Base-by-base conservation (phyloP, 768 basidiomycete genomes). In the Russula dissimulans region DNA sequence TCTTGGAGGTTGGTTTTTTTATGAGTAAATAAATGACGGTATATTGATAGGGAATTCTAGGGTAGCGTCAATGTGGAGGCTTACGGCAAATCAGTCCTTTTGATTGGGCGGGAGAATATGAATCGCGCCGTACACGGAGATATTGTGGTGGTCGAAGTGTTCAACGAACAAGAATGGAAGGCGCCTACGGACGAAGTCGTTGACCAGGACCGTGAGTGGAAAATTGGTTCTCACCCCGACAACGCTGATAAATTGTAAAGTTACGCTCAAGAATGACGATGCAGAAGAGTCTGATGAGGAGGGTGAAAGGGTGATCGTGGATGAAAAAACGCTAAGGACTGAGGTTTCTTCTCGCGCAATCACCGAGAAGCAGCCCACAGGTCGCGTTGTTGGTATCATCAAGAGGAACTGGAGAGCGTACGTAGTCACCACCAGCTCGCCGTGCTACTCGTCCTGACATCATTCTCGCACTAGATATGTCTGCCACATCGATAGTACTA, bases 401-500 rank as follows among this genome's bases (percentile, higher is more conserved):
- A 97, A 97, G 73, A 82, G 97, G 9, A 95, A 95, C 68, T 99
- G 95, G 95, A 77, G 95, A 68, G 86, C 95, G 83, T 93, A 73
- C 65, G 90, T 81, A n/a, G 52, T 42, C 67, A 56, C 11, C 67
- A 56, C 11, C 39, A 18, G 32, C 47, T 51, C 17, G 49, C 38
- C 34, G 31, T 61, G 14, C 52, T 50, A 32, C 31, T 5, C 15
- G 17, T 38, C 34, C 52, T 62, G 51, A 62, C 45, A 22, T n/a
- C 15, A 11, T 52, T 38, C 47, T 32, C 50, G 8, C n/a, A 12
- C 39, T 67, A 91, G 89, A 44, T 91, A 91, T 69, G 95, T 98
- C 41, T 97, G 94, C 72, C 95, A 97, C 71, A 85, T 99, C 50
- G 97, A 97, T 71, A 82, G 85, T 61, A 83, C 88, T 0, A 95